A percentile compares a stretch with the other conserved stretches of the same genome.
phyloP scores from a whole-genome alignment of 2,329 filamentous ascomycete species.

The Xylaria sp. region DNA sequence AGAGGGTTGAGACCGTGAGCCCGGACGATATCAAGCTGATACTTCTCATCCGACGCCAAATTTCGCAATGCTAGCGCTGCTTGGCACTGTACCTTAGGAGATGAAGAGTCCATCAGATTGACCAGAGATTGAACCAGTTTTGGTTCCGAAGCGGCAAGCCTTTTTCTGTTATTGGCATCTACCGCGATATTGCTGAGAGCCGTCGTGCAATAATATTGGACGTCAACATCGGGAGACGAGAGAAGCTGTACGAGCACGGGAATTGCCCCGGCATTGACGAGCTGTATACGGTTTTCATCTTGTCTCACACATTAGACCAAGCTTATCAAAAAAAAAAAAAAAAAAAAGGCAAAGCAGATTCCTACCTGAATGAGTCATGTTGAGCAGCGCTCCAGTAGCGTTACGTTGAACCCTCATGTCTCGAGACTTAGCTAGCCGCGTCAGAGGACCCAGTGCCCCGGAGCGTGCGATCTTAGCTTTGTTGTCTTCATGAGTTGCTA shows the following conservation, averaged over 20 bases:
- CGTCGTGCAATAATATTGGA: constrained; percentile 99
- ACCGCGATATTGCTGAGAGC: constrained; percentile 98
- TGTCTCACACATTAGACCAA: constrained; percentile 35
- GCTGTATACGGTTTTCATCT: constrained; percentile 98
- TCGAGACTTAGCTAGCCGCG: constrained; percentile 92
- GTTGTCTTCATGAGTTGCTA: constrained; percentile 98
- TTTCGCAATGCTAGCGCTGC: constrained; percentile 94
- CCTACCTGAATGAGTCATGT: constrained; percentile 98
- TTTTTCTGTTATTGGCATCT: constrained; percentile 88
- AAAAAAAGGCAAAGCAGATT: constrained; percentile 6
- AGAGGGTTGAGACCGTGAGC: constrained; percentile 86
- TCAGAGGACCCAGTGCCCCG: constrained; percentile 89
- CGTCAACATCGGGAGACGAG: constrained; percentile 92
- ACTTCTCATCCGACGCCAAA: constrained; percentile 96
- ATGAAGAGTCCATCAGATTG: constrained; percentile 96
- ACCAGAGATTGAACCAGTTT: constrained; percentile 94
- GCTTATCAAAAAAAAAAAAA: not conserved
- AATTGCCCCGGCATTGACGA: constrained; percentile 97
- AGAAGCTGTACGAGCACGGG: constrained; percentile 95
- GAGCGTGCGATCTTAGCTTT: constrained; percentile 98
- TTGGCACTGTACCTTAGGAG: constrained; percentile 97
- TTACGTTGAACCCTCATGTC: constrained; percentile 99
- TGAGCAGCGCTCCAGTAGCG: constrained; percentile 92
- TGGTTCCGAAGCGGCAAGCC: constrained; percentile 88
- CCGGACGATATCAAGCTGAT: constrained; percentile 96